Evolutionary conservation across 768 basidiomycete species (phyloP), one percentile per base, ranked within the genome.

Genomic region (Glaciozyma antarctica): DNA sequence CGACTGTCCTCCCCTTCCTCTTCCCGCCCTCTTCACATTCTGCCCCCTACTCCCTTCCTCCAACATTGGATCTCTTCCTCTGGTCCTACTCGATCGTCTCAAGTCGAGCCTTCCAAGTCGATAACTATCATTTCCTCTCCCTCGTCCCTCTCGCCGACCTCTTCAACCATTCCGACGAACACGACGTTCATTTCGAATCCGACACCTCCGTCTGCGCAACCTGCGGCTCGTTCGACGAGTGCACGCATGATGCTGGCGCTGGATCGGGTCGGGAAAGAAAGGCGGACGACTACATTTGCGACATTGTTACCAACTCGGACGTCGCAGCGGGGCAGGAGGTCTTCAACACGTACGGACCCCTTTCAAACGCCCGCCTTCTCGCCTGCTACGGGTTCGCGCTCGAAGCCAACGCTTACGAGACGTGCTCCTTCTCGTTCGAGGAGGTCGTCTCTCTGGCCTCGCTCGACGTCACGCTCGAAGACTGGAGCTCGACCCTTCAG

Each of bases 81-180:
- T 78, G 80, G 58, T 83, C 85, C 15, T 84, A 82, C 71, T 77
- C 81, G 2, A 81, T 91, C 43, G 87, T 93, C 58, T 87, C 85
- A 5, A 87, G 88, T 6, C 81, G 90, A 47, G 86, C 88, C 5
- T 93, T 93, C 77, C 78, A 88, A 65, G 83, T 90, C 66, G 90
- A 93, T 75, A 81, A 82, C 10, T 91, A 84, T 73, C 88, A 90
- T 74, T 84, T 84, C 9, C 78, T 92, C 22, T 82, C 86, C 2
- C 86, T 94, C 82, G 87, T 90, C 24, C 89, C 90, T 6, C 82
- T 90, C 68, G 88, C 88, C 41, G 90, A 92, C 77, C 81, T 75
- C 22, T 75, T 60, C 75, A 88, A 85, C 85, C 81, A 22, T 24
- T 32, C 6, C 1, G 48, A 54, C 41, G 41, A 38, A 17, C 53